phyloP scores from a whole-genome alignment of 306 rosid genomes.

The Trifolium dubium region DNA sequence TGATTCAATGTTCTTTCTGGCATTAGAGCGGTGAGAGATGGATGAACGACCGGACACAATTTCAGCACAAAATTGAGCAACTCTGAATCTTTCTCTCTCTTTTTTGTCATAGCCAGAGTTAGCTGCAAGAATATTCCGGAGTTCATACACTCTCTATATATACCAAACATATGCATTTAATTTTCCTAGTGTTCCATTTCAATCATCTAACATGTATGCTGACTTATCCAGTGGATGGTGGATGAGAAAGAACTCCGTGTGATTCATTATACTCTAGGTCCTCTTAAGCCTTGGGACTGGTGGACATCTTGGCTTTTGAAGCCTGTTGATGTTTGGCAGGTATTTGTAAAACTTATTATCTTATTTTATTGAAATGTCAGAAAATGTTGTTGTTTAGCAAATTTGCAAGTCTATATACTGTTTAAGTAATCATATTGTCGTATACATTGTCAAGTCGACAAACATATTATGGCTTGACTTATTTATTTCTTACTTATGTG shows the following conservation, averaged over 20 bases:
- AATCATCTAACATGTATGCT: constrained; percentile 36
- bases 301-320: constrained; percentile 97
- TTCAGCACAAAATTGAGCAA: constrained; percentile 16
- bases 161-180: constrained; percentile 30
- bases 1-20: background rate
- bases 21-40: constrained; percentile 30
- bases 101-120: background rate
- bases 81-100: background rate
- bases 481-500: constrained; percentile 27
- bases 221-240: constrained; percentile 83
- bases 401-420: constrained; percentile 5
- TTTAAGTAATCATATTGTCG: constrained; percentile 12
- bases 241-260: constrained; percentile 75
- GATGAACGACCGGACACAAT: constrained; percentile 27
- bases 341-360: constrained; percentile 43
- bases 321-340: constrained; percentile 99
- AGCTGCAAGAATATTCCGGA: constrained; percentile 27
- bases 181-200: constrained; percentile 30
- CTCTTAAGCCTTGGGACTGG: constrained; percentile 99
- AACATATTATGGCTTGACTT: background rate
- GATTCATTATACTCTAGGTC: constrained; percentile 92
- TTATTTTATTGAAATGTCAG: constrained; percentile 20
- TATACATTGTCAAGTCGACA: constrained; percentile 21
- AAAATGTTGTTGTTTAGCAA: background rate
- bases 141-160: background rate